Percentiles rank a stretch among this genome's conserved stretches.
These are phyloP conservation scores for Coniosporium tulheliwenetii DNA, from an alignment of 2,329 filamentous ascomycete genomes.

Conservation along the genomic window DNA sequence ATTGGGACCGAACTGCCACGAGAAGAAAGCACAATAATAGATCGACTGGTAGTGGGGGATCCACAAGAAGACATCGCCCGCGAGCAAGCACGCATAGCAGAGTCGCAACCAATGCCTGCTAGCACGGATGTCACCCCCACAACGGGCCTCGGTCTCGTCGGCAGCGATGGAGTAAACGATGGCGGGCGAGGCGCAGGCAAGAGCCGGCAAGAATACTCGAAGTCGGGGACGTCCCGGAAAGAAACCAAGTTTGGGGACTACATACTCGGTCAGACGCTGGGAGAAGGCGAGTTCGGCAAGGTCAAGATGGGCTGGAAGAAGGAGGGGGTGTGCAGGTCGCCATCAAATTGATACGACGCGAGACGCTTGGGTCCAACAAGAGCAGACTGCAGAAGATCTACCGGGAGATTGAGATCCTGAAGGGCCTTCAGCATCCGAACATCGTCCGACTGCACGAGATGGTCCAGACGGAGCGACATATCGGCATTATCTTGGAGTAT, in stretches of 20 bases:
- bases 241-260: slow-evolving; percentile 89
- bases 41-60: slow-evolving; percentile 60
- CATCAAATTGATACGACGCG: slow-evolving; percentile 92
- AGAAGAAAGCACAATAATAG: slow-evolving; percentile 67
- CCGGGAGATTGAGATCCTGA: slow-evolving; percentile 85
- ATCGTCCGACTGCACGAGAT: slow-evolving; percentile 96
- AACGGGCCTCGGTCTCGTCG: slow-evolving; percentile 31
- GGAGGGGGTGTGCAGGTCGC: slow-evolving; percentile 86
- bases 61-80: slow-evolving; percentile 58
- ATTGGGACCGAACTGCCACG: slow-evolving; percentile 41
- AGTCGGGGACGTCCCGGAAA: slow-evolving; percentile 40
- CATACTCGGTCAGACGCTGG: slow-evolving; percentile 85
- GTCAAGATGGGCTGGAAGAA: slow-evolving; percentile 98
- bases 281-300: slow-evolving; percentile 96
- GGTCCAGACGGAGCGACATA: slow-evolving; percentile 93
- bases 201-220: slow-evolving; percentile 44
- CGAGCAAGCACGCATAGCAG: slow-evolving; percentile 52
- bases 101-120: slow-evolving; percentile 34
- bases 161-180: slow-evolving; percentile 34
- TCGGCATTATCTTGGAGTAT: slow-evolving; percentile 96
- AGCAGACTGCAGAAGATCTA: slow-evolving; percentile 90
- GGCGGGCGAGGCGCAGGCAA: slow-evolving; percentile 24
- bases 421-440: slow-evolving; percentile 81
- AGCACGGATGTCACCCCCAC: slow-evolving; percentile 27
- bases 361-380: slow-evolving; percentile 76